Evolutionary conservation across 2,329 filamentous ascomycete genomes (phyloP).

Genomic region (Ophiosphaerella korrae): DNA sequence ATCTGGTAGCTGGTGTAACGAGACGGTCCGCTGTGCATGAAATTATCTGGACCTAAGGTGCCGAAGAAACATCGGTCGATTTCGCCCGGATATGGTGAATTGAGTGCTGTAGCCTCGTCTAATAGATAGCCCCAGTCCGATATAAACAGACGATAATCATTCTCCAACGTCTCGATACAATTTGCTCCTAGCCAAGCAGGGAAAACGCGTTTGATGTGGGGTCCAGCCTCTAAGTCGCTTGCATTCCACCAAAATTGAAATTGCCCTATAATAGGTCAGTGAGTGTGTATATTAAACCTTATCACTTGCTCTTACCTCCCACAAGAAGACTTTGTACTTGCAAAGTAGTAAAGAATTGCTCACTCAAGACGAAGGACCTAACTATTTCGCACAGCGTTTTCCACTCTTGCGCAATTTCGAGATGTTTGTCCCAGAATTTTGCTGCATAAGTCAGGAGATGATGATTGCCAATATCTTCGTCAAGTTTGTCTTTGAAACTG

Average conservation of each 20-base stretch:
- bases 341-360: slow-evolving; percentile 1
- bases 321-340: slow-evolving; percentile 4
- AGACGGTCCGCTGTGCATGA: slow-evolving; percentile 1
- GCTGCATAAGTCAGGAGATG: slow-evolving; percentile 1
- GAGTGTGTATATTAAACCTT: too few relatives aligned
- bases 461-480: slow-evolving; percentile 1
- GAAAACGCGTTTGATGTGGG: slow-evolving; percentile 3
- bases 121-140: slow-evolving; percentile 1
- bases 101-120: background rate
- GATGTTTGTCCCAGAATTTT: slow-evolving; percentile 3
- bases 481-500: background rate
- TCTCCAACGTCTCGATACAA: background rate
- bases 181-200: background rate
- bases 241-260: slow-evolving; percentile 3
- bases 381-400: background rate
- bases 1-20: background rate
- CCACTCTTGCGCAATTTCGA: background rate
- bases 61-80: slow-evolving; percentile 2
- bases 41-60: background rate
- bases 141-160: slow-evolving; percentile 3
- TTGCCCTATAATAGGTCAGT: background rate
- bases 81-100: background rate
- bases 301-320: background rate
- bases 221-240: background rate
- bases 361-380: background rate